phyloP scores from a whole-genome alignment of 768 basidiomycete species.

The Erythrobasidium yunnanense region DNA sequence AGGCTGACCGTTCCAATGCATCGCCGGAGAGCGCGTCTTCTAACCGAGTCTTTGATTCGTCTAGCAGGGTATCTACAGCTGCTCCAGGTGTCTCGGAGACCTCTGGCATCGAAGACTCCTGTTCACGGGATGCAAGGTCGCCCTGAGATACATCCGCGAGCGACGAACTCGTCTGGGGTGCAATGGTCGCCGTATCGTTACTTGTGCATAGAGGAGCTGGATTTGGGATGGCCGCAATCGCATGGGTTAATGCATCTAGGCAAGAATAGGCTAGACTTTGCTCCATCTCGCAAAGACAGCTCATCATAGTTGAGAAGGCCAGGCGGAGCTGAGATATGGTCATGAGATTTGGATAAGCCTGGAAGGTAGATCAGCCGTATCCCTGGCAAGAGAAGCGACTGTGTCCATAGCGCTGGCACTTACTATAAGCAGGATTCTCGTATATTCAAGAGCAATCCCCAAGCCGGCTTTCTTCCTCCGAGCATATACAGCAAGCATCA shows the following conservation, averaged over 20 bases:
- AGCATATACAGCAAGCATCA: conserved; percentile 63
- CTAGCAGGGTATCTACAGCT: conserved; percentile 41
- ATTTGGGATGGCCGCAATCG: not conserved
- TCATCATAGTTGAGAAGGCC: conserved; percentile 62
- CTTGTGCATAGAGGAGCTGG: not conserved
- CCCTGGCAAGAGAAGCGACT: too few species aligned
- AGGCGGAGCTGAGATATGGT: conserved; percentile 58
- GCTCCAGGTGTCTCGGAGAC: conserved; percentile 46
- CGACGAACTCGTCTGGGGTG: too few species aligned
- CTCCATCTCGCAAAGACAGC: conserved; percentile 48
- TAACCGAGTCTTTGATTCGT: not conserved
- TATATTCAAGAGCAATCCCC: conserved; percentile 64
- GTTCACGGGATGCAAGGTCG: not conserved
- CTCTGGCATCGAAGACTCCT: not conserved
- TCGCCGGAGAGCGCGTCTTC: not conserved
- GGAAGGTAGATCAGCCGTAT: conserved; percentile 43
- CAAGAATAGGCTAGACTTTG: conserved; percentile 59
- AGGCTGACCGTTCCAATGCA: conserved; percentile 20
- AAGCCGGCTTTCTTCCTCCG: conserved; percentile 48
- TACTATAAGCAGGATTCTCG: conserved; percentile 48
- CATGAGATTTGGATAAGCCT: conserved; percentile 50
- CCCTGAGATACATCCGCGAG: too few species aligned
- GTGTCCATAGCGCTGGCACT: not conserved
- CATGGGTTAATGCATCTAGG: conserved; percentile 41
- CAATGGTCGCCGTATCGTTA: too few species aligned